Conservation (phyloP, 129 eudicot species). For the Flaveria linearis region DNA sequence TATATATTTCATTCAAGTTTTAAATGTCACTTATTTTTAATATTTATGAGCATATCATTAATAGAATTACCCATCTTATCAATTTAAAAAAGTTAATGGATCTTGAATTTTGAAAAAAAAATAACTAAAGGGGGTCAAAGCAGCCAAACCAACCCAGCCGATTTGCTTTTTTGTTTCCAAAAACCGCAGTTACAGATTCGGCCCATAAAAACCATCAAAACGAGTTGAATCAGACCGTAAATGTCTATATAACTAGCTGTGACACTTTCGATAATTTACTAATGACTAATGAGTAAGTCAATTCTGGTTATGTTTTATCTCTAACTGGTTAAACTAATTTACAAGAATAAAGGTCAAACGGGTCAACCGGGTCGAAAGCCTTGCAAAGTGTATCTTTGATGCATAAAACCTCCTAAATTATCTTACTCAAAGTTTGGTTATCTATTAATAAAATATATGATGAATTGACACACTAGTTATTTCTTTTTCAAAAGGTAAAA, state of each 20-base stretch:
- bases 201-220: neutral
- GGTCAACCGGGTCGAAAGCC: conserved; percentile 11
- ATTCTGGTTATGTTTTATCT: neutral
- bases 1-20: neutral
- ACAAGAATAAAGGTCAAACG: neutral
- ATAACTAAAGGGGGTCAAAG: neutral
- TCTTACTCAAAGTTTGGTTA: neutral
- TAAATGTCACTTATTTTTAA: neutral
- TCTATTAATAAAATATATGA: neutral
- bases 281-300: neutral
- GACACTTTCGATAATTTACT: neutral
- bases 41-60: neutral
- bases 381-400: neutral
- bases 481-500: neutral
- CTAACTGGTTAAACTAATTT: neutral
- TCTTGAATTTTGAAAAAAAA: neutral
- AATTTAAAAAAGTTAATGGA: neutral
- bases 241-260: neutral
- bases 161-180: neutral
- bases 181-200: neutral
- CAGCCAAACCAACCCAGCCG: neutral
- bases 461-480: neutral
- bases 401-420: neutral
- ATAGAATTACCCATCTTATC: neutral
- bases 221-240: neutral